Evolutionary conservation across 495 filamentous ascomycete species (phyloP), one percentile per base, ranked within the genome.

Genomic region (Elaphomyces granulatus): DNA sequence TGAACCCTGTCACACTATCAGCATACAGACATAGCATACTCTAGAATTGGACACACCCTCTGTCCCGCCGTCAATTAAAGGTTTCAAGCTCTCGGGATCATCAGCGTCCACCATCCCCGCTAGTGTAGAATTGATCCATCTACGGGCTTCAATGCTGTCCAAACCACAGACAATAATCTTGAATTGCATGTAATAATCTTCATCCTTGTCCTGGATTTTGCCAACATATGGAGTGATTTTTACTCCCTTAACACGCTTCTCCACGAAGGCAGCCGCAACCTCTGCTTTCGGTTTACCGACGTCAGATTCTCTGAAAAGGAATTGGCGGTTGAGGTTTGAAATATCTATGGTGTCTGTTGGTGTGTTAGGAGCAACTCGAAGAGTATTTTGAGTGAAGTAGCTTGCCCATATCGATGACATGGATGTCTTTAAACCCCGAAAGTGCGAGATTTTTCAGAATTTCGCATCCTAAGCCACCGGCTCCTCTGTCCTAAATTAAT

Each of bases 101-200:
- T 83, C 75, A 34, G 70, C 60, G 50, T 93, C 83, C 2, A 94
- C 81, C 80, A 99, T 85, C 34, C 78, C 78, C 15, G 94, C 77
- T 2, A 99, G 68, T 2, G 78, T 94, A 15, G 87, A 78, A 59
- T 96, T 99, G 64, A 99, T 99, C 92, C 92, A 99, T 41, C 92
- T 75, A 19, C 92, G 73, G 30, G 92, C 92, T 63, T 95, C 92
- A 50, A 99, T 88, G 55, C 83, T 93, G 59, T 99, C 92, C 33
- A 99, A 67, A n/a, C 92, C 92, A 56, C 90, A 99, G 34, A 99
- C 72, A 32, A 99, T 68, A 28, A 94, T 68, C 47, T 83, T 80
- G 60, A 99, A 99, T 44, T 93, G 85, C 85, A 88, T 90, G 63
- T 99, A 99, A 51, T 92, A 99, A 39, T 88, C 83, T 41, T 93